Percentiles rank a stretch among this genome's conserved stretches.
Conservation (phyloP, 108 stramenopile genomes). For the Nitzschia sp. region DNA sequence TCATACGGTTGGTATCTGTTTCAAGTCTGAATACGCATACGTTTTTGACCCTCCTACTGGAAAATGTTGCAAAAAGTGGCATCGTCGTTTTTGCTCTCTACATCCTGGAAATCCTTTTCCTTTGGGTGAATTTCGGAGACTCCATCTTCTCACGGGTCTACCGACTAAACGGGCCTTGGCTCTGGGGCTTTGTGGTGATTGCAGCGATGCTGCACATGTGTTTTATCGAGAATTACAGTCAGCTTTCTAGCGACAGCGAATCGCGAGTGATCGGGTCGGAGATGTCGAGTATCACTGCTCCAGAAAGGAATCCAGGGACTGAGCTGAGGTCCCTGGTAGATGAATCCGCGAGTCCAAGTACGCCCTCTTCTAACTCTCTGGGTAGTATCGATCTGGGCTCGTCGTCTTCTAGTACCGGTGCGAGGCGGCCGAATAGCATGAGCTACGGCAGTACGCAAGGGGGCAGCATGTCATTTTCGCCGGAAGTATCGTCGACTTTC, state of each 20-base stretch:
- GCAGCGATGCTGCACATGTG: neutral
- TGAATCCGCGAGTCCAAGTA: neutral
- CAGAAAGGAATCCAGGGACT: neutral
- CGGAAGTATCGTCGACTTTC: slow-evolving; percentile 7
- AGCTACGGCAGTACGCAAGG: neutral
- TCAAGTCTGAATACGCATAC: slow-evolving; percentile 6
- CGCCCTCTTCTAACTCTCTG: no score
- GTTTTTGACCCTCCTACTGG: neutral
- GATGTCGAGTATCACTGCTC: neutral
- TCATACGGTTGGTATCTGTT: neutral
- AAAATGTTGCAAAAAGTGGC: slow-evolving; percentile 16
- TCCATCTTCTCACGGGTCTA: slow-evolving; percentile 3
- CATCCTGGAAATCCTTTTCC: slow-evolving; percentile 14
- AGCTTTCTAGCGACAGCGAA: neutral
- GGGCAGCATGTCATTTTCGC: neutral
- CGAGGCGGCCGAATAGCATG: neutral
- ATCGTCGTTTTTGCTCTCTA: slow-evolving; percentile 12
- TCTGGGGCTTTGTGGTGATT: slow-evolving; percentile 13
- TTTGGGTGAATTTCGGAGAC: slow-evolving; percentile 14
- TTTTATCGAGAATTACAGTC: neutral
- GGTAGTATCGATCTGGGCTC: neutral
- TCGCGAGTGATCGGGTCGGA: neutral
- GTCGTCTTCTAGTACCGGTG: neutral
- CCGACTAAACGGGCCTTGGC: slow-evolving; percentile 1
- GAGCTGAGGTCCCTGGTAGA: neutral